These are phyloP conservation scores for Coix lacrymajobi DNA, from an alignment of 176 grass and related monocot species.

Conservation along the genomic window DNA sequence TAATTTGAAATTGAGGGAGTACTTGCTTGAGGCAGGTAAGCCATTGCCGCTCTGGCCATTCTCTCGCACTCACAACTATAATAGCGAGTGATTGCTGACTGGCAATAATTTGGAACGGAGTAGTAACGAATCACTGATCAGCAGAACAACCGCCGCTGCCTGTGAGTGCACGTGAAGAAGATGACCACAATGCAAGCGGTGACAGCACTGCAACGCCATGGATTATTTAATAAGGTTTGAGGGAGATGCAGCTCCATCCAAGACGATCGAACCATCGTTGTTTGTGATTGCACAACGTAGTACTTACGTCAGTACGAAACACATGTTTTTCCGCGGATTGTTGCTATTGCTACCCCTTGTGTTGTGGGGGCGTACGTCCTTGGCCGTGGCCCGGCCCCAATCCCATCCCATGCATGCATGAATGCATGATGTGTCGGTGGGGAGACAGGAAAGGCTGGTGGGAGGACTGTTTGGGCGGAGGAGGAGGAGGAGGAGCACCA, in stretches of 20 bases:
- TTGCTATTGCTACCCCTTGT: too few relatives aligned
- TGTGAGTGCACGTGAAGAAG: background rate
- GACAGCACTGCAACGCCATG: background rate
- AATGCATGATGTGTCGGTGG: slow-evolving; percentile 4
- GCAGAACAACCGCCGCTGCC: background rate
- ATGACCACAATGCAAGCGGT: background rate
- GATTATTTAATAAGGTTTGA: background rate
- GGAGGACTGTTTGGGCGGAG: slow-evolving; percentile 5
- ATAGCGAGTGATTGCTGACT: too few relatives aligned
- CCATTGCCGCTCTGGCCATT: too few relatives aligned
- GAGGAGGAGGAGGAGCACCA: background rate
- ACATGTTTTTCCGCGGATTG: background rate
- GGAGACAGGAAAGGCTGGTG: slow-evolving; percentile 1
- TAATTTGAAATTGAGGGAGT: too few relatives aligned
- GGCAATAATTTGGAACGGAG: too few relatives aligned
- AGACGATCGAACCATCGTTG: background rate
- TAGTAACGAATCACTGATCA: background rate
- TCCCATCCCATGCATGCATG: too few relatives aligned
- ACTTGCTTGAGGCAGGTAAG: too few relatives aligned
- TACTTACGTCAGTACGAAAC: background rate
- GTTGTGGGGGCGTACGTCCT: too few relatives aligned
- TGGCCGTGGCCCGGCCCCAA: too few relatives aligned
- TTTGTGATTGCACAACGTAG: background rate
- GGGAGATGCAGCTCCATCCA: background rate
- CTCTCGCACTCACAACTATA: too few relatives aligned